phyloP scores from a whole-genome alignment of 306 rosid genomes.

The Benincasa hispida region DNA sequence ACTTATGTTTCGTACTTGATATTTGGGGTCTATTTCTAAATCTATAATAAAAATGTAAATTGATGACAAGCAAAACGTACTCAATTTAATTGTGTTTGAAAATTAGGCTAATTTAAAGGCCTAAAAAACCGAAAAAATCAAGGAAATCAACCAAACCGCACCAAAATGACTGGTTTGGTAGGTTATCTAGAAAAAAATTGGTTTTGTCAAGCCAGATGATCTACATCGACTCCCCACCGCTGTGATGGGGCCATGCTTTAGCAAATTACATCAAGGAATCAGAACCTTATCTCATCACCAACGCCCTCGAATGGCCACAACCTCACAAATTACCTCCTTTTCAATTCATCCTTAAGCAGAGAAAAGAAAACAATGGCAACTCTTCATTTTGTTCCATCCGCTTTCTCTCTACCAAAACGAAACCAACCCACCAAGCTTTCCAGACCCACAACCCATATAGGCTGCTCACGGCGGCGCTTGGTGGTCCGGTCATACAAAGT shows the following conservation, averaged over 20 bases:
- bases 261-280: background rate
- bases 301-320: slow-evolving; percentile 8
- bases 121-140: no score
- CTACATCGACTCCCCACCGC: background rate
- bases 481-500: slow-evolving; percentile 56
- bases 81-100: no score
- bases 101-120: no score
- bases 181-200: no score
- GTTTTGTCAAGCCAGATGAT: no score
- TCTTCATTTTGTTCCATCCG: slow-evolving; percentile 37
- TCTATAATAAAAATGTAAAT: no score
- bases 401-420: slow-evolving; percentile 24
- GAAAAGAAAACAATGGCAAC: slow-evolving; percentile 32
- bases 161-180: no score
- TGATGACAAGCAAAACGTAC: no score
- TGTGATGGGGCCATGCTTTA: background rate
- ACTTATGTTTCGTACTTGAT: no score
- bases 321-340: slow-evolving; percentile 5
- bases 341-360: slow-evolving; percentile 9
- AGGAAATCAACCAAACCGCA: no score
- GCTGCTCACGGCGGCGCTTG: slow-evolving; percentile 12
- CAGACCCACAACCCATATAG: slow-evolving; percentile 10
- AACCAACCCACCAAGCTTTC: slow-evolving; percentile 24
- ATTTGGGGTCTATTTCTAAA: no score
- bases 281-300: slow-evolving; percentile 27